These are phyloP conservation scores for Phytophthora brassicae DNA, from an alignment of 352 stramenopile genomes.

Conservation along the genomic window DNA sequence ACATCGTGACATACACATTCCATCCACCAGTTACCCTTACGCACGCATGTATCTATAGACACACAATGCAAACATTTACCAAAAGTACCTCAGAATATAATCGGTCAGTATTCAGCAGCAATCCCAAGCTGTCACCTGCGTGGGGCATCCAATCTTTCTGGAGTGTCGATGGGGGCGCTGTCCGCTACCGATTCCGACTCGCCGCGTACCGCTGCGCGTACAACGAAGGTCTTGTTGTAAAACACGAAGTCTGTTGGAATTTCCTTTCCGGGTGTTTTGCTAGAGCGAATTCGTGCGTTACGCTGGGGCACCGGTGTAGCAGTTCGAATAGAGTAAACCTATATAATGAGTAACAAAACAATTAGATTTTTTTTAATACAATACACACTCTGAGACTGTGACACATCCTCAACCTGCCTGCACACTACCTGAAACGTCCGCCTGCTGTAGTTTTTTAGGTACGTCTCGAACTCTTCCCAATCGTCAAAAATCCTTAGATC, in stretches of 20 bases:
- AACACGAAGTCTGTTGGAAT: not conserved
- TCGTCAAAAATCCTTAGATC: no score
- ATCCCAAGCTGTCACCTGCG: not conserved
- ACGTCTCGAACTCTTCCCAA: no score
- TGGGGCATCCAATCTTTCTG: slow-evolving; percentile 2
- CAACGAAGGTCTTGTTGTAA: not conserved
- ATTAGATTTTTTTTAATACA: not conserved
- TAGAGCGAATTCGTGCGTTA: no score
- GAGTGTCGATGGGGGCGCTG: not conserved
- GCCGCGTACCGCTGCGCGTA: not conserved
- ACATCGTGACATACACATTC: not conserved
- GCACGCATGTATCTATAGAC: slow-evolving; percentile 11
- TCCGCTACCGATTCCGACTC: not conserved
- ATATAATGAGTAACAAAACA: no score
- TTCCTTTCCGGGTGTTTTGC: no score
- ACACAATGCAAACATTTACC: not conserved
- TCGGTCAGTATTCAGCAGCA: no score
- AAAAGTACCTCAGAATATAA: not conserved
- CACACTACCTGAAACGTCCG: not conserved
- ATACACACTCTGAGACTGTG: not conserved
- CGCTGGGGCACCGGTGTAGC: not conserved
- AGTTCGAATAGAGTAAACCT: not conserved
- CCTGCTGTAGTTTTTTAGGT: not conserved
- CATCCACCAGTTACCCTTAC: not conserved
- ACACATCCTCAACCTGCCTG: not conserved